These are phyloP conservation scores for Heritiera fomes DNA, from an alignment of 345 rosid genomes.

Conservation along the genomic window DNA sequence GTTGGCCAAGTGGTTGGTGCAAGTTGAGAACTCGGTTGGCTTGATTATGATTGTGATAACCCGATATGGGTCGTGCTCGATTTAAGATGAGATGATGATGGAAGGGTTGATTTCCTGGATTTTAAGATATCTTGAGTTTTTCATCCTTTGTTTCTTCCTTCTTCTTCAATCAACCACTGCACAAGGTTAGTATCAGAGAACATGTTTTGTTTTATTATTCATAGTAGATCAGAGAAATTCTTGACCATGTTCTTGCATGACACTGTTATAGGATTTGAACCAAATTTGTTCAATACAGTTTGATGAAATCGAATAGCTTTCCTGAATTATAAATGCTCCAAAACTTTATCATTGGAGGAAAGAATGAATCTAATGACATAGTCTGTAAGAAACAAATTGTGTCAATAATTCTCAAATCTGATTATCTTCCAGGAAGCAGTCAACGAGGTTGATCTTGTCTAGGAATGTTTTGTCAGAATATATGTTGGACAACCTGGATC, in stretches of 20 bases:
- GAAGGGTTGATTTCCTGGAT: background rate
- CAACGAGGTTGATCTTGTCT: background rate
- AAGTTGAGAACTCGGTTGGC: background rate
- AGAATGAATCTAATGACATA: background rate
- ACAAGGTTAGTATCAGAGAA: conserved; percentile 9
- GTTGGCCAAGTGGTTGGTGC: background rate
- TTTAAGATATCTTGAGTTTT: conserved; percentile 3
- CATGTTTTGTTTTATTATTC: background rate
- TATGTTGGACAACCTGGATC: background rate
- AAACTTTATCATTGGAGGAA: background rate
- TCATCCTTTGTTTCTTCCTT: background rate
- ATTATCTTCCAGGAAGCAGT: background rate
- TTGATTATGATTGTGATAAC: conserved; percentile 17
- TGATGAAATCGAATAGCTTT: background rate
- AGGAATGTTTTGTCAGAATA: conserved; percentile 16
- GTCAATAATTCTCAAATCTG: background rate
- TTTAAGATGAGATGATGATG: conserved; percentile 16
- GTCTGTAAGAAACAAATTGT: background rate
- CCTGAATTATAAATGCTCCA: background rate
- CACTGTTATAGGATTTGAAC: background rate
- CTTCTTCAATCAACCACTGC: background rate
- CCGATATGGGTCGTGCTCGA: conserved; percentile 8
- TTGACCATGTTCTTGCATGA: background rate
- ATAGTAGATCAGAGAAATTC: background rate
- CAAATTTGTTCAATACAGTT: background rate